Evolutionary conservation across 2,329 filamentous ascomycete species (phyloP), one percentile per base, ranked within the genome.

Genomic region (Drechmeria coniospora): DNA sequence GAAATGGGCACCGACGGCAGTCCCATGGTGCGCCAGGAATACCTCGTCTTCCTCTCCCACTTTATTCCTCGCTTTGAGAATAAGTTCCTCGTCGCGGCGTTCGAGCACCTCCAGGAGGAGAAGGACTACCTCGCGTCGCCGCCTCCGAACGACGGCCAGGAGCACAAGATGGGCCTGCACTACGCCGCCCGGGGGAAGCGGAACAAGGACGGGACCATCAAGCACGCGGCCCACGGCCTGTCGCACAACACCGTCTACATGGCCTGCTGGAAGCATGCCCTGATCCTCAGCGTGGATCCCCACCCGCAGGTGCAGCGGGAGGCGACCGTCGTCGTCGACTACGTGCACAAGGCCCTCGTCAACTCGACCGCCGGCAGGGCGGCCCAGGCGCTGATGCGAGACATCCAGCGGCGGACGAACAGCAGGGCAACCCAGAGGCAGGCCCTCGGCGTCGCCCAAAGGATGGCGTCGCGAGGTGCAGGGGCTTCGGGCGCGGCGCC

Each of bases 1-100:
- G 75, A 90, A 35, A 87, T 95, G 79, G 79, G 82, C 14, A 82
- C 83, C 31, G 90, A 98, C 51, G 90, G 87, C 19, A 94, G 84
- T 44, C 82, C 84, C 15, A 75, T 95, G 60, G 90, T 98, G 16
- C 76, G 90, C 25, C 92, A 86, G 47, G 90, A 98, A 53, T 65
- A 95, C 21, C 61, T 94, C 3, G 80, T 94, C 9, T 95, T 95
- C 60, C 74, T 94, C 40, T 95, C 90, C 0, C 78, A 80, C 16
- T 94, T 94, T 45, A 75, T 92, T 26, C 70, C 79, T 34, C 78
- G 87, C 22, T 94, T 94, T 47, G 79, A 92, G 54, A 83, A 74
- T 49, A 92, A 92, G 40, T 92, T 98, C 43, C 53, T 93, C 23
- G 86, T 95, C 17, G 78, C 81, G 1, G 86, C 87, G 5, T 95